phyloP scores from a whole-genome alignment of 352 stramenopile genomes.

The Thalassiosira exigua region DNA sequence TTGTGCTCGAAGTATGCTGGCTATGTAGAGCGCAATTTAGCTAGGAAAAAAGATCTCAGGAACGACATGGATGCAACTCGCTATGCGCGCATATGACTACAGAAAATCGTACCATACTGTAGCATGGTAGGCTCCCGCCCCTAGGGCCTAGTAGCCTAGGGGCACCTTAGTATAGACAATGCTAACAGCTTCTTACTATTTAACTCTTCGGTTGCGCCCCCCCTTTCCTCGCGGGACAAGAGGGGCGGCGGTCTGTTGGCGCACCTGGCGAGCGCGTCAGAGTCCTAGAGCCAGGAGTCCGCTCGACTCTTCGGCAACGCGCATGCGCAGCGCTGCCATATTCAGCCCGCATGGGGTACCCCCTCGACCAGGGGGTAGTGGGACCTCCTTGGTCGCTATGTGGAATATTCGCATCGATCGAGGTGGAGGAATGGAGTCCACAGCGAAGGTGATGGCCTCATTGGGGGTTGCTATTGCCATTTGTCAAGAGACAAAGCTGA shows the following conservation, averaged over 20 bases:
- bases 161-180: too few relatives aligned
- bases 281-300: neutral
- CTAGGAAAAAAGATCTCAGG: too few relatives aligned
- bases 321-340: neutral
- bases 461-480: constrained; percentile 24
- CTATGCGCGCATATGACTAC: too few relatives aligned
- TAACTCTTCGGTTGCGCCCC: neutral
- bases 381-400: constrained; percentile 12
- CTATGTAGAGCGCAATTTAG: too few relatives aligned
- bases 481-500: constrained; percentile 34
- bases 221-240: neutral
- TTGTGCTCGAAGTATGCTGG: too few relatives aligned
- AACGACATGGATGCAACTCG: too few relatives aligned
- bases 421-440: constrained; percentile 20
- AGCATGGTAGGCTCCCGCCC: too few relatives aligned
- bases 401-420: constrained; percentile 27
- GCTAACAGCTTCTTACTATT: neutral
- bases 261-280: neutral
- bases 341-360: neutral
- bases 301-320: too few relatives aligned
- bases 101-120: too few relatives aligned
- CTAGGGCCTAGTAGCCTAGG: too few relatives aligned
- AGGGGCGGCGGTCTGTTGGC: neutral
- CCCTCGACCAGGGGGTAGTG: constrained; percentile 17
- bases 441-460: constrained; percentile 11